phyloP scores from a whole-genome alignment of 2,329 filamentous ascomycete species.

The Botrytis medusae region DNA sequence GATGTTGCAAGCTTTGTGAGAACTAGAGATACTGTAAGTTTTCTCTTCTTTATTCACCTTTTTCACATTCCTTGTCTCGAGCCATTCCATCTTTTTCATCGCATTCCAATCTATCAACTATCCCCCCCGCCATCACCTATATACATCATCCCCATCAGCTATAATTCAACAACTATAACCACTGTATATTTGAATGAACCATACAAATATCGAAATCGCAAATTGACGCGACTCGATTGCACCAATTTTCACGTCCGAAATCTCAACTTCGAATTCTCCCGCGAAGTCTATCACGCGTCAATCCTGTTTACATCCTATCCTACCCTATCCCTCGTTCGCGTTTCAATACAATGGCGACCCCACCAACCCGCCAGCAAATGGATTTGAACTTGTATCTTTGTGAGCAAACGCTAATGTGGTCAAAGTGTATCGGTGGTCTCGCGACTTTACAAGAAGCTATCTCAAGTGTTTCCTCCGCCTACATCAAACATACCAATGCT shows the following conservation, averaged over 20 bases:
- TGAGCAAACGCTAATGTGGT: slow-evolving; percentile 34
- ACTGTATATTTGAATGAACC: not conserved
- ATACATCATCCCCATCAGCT: not conserved
- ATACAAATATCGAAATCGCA: not conserved
- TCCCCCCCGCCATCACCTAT: slow-evolving; percentile 16
- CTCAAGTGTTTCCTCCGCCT: slow-evolving; percentile 76
- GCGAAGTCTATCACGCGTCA: slow-evolving; percentile 31
- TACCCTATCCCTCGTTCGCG: slow-evolving; percentile 20
- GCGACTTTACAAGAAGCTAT: slow-evolving; percentile 77
- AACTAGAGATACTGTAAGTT: slow-evolving; percentile 73
- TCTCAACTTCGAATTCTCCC: slow-evolving; percentile 24
- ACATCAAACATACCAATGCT: slow-evolving; percentile 84
- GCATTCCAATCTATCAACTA: slow-evolving; percentile 23
- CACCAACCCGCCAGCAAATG: slow-evolving; percentile 26
- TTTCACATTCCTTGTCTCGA: slow-evolving; percentile 20
- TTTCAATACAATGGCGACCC: slow-evolving; percentile 20
- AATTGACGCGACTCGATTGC: slow-evolving; percentile 31
- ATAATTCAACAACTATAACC: not conserved
- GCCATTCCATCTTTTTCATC: slow-evolving; percentile 24
- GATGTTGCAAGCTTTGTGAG: slow-evolving; percentile 75
- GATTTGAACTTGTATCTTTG: slow-evolving; percentile 27
- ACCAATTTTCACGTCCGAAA: slow-evolving; percentile 21
- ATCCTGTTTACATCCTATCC: slow-evolving; percentile 32
- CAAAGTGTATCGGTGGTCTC: slow-evolving; percentile 72
- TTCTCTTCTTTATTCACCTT: slow-evolving; percentile 15